Conservation (phyloP, 768 basidiomycete genomes). For the Gloeophyllum trabeum region DNA sequence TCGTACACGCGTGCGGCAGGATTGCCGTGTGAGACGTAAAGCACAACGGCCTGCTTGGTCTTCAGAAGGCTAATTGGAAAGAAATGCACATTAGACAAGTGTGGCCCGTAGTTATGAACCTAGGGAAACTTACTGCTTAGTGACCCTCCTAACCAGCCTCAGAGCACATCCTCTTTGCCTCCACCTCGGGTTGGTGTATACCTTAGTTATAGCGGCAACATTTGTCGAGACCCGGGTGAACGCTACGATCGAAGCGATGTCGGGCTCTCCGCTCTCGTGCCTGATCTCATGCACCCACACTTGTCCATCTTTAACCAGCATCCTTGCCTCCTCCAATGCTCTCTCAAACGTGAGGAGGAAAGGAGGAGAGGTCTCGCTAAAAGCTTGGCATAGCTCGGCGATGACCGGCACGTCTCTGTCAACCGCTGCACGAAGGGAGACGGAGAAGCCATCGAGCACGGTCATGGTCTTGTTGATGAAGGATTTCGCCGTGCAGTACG, state of each 20-base stretch:
- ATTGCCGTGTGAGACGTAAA: conserved; percentile 57
- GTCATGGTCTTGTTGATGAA: background rate
- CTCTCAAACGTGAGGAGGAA: conserved; percentile 32
- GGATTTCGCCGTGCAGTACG: conserved; percentile 38
- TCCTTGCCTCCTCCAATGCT: conserved; percentile 39
- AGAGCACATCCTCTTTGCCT: conserved; percentile 47
- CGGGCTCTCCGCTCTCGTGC: conserved; percentile 14
- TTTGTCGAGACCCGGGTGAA: conserved; percentile 46
- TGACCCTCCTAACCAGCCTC: conserved; percentile 47
- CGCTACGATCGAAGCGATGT: conserved; percentile 60
- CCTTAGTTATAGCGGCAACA: conserved; percentile 61
- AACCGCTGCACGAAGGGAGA: conserved; percentile 28
- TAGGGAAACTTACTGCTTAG: conserved; percentile 42
- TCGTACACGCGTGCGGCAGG: conserved; percentile 45
- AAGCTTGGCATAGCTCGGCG: conserved; percentile 38
- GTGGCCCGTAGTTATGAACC: no score
- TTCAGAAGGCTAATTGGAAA: no score
- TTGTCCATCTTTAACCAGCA: conserved; percentile 31
- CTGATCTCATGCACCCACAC: conserved; percentile 51
- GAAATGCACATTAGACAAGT: no score
- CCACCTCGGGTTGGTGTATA: conserved; percentile 47
- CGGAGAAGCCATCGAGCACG: background rate
- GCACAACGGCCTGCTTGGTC: conserved; percentile 36
- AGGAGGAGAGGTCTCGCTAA: conserved; percentile 44
- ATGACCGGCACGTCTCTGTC: conserved; percentile 21